Evolutionary conservation across 2,329 filamentous ascomycete species (phyloP).

Genomic region (Sporothrix brunneoviolacea): DNA sequence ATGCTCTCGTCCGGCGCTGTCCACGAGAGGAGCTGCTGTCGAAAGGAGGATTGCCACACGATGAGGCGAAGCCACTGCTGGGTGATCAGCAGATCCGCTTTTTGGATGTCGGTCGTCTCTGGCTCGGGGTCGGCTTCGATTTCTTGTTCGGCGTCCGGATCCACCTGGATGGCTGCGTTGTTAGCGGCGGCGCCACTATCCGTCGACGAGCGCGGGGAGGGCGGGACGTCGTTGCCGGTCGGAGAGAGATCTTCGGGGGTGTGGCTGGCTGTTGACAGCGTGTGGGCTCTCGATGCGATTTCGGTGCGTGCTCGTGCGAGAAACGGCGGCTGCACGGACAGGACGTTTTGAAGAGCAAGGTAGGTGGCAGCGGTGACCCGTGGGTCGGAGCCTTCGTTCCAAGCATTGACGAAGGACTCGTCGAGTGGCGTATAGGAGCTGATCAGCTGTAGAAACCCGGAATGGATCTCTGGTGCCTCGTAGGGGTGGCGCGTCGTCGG

Average conservation of each 20-base stretch:
- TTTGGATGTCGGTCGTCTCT: constrained; percentile 54
- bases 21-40: constrained; percentile 57
- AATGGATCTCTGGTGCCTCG: constrained; percentile 45
- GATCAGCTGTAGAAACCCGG: constrained; percentile 55
- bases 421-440: constrained; percentile 57
- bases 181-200: not conserved
- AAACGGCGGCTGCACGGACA: constrained; percentile 29
- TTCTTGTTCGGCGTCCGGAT: not conserved
- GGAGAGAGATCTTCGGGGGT: constrained; percentile 38
- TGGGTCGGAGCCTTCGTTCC: constrained; percentile 51
- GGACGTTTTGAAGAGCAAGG: constrained; percentile 28
- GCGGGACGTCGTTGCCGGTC: not conserved
- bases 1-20: constrained; percentile 51
- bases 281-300: constrained; percentile 6
- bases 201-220: not conserved
- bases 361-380: constrained; percentile 29
- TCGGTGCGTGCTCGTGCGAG: constrained; percentile 18
- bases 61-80: constrained; percentile 66
- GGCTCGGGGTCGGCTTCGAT: constrained; percentile 27
- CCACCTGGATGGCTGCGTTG: too few species aligned
- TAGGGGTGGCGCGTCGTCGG: constrained; percentile 46
- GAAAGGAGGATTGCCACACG: constrained; percentile 66
- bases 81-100: constrained; percentile 61
- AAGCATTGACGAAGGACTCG: constrained; percentile 55
- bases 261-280: constrained; percentile 3